Base-by-base conservation (phyloP, 768 basidiomycete species). In the Candolleomyces aberdarensis region DNA sequence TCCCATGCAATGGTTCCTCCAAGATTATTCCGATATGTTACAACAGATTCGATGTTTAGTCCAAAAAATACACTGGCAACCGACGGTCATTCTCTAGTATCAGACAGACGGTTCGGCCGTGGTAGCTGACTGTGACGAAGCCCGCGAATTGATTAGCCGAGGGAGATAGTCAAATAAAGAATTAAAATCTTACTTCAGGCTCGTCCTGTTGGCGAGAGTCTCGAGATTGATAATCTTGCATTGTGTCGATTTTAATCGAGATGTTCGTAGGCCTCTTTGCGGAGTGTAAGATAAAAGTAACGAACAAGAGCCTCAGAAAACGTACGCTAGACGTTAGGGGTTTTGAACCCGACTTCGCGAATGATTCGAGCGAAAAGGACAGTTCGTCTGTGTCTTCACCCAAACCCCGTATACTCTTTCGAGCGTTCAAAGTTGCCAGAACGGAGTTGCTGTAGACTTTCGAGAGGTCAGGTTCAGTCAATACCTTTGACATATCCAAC, bases 171-270 rank as follows among this genome's bases (percentile, higher is more conserved):
- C n/a, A 36, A 36, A 40, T 15, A 10, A 40, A 14, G 31, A 59
- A 19, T 41, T 32, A 57, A 26, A 50, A 32, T 51, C 54, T 64
- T 51, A 72, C 74, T 65, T 69, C 69, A 50, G 68, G 69, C 69
- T 59, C 61, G 64, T 43, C 44, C 54, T 56, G 54, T 15, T 56
- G 54, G 36, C 54, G 64, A 55, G 67, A 71, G 55, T 85, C 84
- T 39, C 71, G 76, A 51, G 73, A 68, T 51, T 56, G 55, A 29
- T 75, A 77, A 59, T 86, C 85, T 31, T 83, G 78, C 44, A 77
- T 85, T 8, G 85, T 86, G 67, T 87, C 83, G 59, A 87, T 83
- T 72, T 85, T 84, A 73, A 88, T 86, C 39, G 85, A 83, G 63
- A 87, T 83, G 62, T 82, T 82, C 54, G 80, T 78, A 49, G 78